phyloP scores from a whole-genome alignment of 176 grass and related monocot species.

The Triticum aestivum region IWGSC_CS_RefSeq_v2.1 NC_057805.1:482836673-482837172 shows the following conservation, averaged over 20 bases:
- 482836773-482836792: slow-evolving; percentile 85
- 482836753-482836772: slow-evolving; percentile 84
- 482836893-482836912: neutral
- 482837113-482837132: neutral
- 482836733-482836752: slow-evolving; percentile 61
- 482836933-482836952: slow-evolving; percentile 12
- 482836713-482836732: slow-evolving; percentile 76
- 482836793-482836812: slow-evolving; percentile 66
- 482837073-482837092: neutral
- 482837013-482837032: neutral
- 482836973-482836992: neutral
- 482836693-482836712: slow-evolving; percentile 61
- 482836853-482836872: slow-evolving; percentile 48
- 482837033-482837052: neutral
- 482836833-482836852: slow-evolving; percentile 93
- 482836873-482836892: slow-evolving; percentile 18
- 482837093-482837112: neutral
- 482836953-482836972: slow-evolving; percentile 1
- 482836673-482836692: neutral
- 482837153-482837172: neutral
- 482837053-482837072: neutral
- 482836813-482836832: slow-evolving; percentile 85
- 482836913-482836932: neutral
- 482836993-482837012: neutral
- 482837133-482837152: slow-evolving; percentile 1